Conservation (phyloP, 2,329 filamentous ascomycete genomes). For the Calonectria pteridis region DNA sequence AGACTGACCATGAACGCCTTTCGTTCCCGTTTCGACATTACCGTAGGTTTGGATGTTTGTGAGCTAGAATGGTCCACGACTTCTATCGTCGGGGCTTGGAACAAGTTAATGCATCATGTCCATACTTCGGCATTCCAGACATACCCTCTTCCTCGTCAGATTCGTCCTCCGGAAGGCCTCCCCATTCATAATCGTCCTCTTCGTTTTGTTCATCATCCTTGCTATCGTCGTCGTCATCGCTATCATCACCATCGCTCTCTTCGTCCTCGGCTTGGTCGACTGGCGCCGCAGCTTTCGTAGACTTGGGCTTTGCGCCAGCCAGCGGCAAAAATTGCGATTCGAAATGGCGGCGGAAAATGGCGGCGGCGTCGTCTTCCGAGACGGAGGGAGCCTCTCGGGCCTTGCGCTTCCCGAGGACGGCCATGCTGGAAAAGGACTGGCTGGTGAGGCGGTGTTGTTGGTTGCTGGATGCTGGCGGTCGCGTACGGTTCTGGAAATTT, state of each 20-base stretch:
- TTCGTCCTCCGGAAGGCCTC: slow-evolving; percentile 45
- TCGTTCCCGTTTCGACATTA: slow-evolving; percentile 75
- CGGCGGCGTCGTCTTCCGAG: slow-evolving; percentile 71
- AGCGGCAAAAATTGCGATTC: slow-evolving; percentile 89
- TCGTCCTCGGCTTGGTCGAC: slow-evolving; percentile 47
- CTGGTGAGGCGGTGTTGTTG: not conserved
- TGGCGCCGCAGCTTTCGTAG: slow-evolving; percentile 43
- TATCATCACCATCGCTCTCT: slow-evolving; percentile 41
- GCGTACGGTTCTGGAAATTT: slow-evolving; percentile 27
- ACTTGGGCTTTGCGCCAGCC: slow-evolving; percentile 46
- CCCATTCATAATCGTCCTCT: slow-evolving; percentile 43
- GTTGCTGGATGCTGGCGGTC: slow-evolving; percentile 19
- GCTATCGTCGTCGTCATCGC: slow-evolving; percentile 52
- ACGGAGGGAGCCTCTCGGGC: slow-evolving; percentile 44
- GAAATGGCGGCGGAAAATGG: slow-evolving; percentile 86
- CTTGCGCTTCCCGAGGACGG: slow-evolving; percentile 65
- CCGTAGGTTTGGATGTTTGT: slow-evolving; percentile 51
- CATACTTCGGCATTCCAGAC: not conserved
- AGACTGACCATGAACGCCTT: slow-evolving; percentile 80
- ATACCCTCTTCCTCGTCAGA: slow-evolving; percentile 38
- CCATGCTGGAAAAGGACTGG: slow-evolving; percentile 49
- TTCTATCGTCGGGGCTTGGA: slow-evolving; percentile 59
- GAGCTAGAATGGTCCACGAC: slow-evolving; percentile 71
- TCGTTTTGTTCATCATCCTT: slow-evolving; percentile 43
- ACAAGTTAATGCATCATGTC: not conserved